phyloP scores from a whole-genome alignment of 805 yeast species.

The Saturnispora hagleri region DNA sequence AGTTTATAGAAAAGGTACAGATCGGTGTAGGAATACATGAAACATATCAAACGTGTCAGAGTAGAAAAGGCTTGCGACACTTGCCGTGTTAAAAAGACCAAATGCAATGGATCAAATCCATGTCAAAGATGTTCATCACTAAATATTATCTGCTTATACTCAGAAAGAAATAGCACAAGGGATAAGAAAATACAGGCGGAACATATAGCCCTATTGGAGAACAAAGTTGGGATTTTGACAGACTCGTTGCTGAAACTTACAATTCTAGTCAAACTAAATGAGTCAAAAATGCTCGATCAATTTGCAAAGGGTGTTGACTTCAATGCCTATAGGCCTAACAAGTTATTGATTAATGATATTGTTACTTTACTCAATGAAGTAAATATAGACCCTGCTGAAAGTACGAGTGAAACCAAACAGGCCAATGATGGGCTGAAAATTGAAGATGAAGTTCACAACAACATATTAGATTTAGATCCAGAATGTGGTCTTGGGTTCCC shows the following conservation, averaged over 20 bases:
- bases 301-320: constrained; percentile 1
- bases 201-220: constrained; percentile 54
- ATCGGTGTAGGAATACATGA: neutral
- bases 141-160: constrained; percentile 50
- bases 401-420: neutral
- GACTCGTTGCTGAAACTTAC: constrained; percentile 37
- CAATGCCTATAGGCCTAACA: neutral
- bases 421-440: neutral
- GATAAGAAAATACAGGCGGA: constrained; percentile 51
- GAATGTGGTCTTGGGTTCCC: neutral
- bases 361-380: neutral
- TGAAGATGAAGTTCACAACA: neutral
- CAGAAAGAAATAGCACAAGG: constrained; percentile 43
- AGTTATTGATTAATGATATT: neutral
- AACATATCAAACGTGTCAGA: constrained; percentile 18
- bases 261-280: constrained; percentile 17
- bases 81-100: constrained; percentile 53
- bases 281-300: neutral
- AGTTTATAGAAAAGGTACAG: neutral
- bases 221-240: constrained; percentile 43
- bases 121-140: constrained; percentile 47
- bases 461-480: neutral
- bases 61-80: constrained; percentile 60
- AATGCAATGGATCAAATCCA: constrained; percentile 55
- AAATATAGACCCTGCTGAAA: neutral